Base-by-base conservation (phyloP, 805 yeast genomes). In the Pichia membranifaciens region DNA sequence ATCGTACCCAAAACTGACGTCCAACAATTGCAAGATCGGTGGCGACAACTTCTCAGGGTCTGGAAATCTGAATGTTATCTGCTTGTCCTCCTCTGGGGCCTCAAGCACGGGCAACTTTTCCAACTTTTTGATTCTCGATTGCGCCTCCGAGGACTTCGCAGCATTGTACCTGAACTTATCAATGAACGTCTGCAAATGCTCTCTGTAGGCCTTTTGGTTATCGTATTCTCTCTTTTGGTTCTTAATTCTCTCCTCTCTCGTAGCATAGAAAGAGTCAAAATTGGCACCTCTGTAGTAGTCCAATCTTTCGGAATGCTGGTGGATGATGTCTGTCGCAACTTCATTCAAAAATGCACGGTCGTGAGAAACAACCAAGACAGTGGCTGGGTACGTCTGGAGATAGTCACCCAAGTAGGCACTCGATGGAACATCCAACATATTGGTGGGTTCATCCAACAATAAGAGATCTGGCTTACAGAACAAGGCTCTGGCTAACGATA, bases 351-450 rank as follows among this genome's bases (percentile, higher is more conserved):
- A 93, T 38, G 96, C 88, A 62, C 99, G 82, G 68, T 93, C 99
- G 74, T 93, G 99, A 48, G 99, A 93, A 39, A 93, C 99, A 38
- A 91, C 95, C 54, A 93, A 72, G 2, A 93, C 93, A 0, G 99
- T 93, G 1, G 96, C 79, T 46, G 95, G 90, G 64, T 93, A 93
- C 7, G 87, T 75, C 62, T 87, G 96, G 57, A 93, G 71, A 64
- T 93, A 93, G 56, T 86, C 81, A 10, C 98, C 91, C 62, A 93
- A 75, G 65, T 82, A 93, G 1, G 97, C 91, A 64, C 93, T 87
- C 46, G 98, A 90, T 25, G 99, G 99, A 66, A 93, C 96, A 79
- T 93, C 99, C 95, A 93, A 86, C 96, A 90, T 93, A 83, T 93
- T 93, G 52, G 98, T 90, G 60, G 99, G 99, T 76, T 93, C 99